Base-by-base conservation (phyloP, 139 green algal genomes). In the Chlorella sp. region DNA sequence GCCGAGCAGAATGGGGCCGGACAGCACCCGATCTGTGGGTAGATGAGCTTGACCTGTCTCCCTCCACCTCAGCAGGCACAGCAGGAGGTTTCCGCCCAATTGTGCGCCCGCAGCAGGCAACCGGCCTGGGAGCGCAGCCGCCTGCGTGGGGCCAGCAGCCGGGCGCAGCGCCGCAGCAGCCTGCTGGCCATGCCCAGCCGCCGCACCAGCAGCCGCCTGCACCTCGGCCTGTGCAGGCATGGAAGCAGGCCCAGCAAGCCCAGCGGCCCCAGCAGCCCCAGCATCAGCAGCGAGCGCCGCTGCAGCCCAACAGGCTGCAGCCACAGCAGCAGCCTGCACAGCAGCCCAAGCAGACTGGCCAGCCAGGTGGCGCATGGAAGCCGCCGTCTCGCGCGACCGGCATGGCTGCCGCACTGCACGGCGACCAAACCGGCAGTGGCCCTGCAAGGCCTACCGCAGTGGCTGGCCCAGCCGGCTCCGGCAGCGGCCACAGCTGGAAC, bases 251-350 rank as follows among this genome's bases (percentile, higher is more conserved):
- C 24, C n/a, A 36, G 34, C 34, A 36, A 14, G 9, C 38, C 1
- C 69, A 51, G 69, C 36, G 34, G 68, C 68, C 28, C 34, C 16
- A 2, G 11, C 70, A 24, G 6, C 1, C 26, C 0, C 44, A 40
- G 54, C 72, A 58, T 38, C 75, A 72, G 60, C 67, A 81, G 74
- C 48, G 44, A 1, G 26, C 40, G 17, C 73, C 56, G 24, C 76
- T 82, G 56, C 76, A 73, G 58, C 58, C 76, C 26, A 73, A 8
- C 28, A 3, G 38, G 56, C 76, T 73, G 58, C 56, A 56, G 75
- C 34, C 5, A 32, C 75, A 34, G 73, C 43, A 22, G 75, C 75
- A 48, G 34, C 75, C 17, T 67, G 54, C 20, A 24, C 64, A n/a
- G 74, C 75, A n/a, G 74, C 75, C 26, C 22, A n/a, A 22, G 75